These are phyloP conservation scores for Ramularia endophylla DNA, from an alignment of 2,329 filamentous ascomycete genomes.

Conservation along the genomic window DNA sequence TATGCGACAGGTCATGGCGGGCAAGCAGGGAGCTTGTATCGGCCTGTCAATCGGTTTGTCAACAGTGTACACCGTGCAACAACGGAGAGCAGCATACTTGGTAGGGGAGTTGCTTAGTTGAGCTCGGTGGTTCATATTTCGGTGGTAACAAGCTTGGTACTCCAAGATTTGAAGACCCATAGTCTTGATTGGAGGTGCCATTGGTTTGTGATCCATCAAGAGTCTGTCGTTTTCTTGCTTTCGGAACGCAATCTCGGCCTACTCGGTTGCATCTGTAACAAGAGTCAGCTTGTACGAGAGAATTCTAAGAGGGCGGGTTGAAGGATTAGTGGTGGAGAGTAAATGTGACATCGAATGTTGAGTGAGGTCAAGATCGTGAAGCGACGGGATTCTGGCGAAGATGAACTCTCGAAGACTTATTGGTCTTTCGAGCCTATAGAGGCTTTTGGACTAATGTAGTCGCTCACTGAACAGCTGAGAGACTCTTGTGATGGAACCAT, in stretches of 20 bases:
- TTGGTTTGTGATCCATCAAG: constrained; percentile 4
- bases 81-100: background rate
- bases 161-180: too few species aligned
- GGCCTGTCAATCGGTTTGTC: constrained; percentile 5
- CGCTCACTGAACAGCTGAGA: too few species aligned
- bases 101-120: background rate
- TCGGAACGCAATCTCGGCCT: constrained; percentile 23
- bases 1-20: constrained; percentile 19
- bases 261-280: constrained; percentile 23
- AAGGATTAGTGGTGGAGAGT: too few species aligned
- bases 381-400: too few species aligned
- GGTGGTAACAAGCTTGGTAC: constrained; percentile 8
- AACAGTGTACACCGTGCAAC: background rate
- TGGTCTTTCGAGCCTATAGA: too few species aligned
- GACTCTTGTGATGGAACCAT: too few species aligned
- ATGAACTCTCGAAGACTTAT: too few species aligned
- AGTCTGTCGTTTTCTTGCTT: constrained; percentile 22
- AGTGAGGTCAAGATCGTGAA: too few species aligned
- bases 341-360: too few species aligned
- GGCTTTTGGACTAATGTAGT: too few species aligned
- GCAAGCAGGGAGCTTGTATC: constrained; percentile 10
- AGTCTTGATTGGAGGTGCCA: background rate
- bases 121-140: constrained; percentile 9
- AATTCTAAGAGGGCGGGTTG: too few species aligned
- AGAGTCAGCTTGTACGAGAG: too few species aligned